Base-by-base conservation (phyloP, 768 basidiomycete genomes). In the Lactifluus hygrophoroides region DNA sequence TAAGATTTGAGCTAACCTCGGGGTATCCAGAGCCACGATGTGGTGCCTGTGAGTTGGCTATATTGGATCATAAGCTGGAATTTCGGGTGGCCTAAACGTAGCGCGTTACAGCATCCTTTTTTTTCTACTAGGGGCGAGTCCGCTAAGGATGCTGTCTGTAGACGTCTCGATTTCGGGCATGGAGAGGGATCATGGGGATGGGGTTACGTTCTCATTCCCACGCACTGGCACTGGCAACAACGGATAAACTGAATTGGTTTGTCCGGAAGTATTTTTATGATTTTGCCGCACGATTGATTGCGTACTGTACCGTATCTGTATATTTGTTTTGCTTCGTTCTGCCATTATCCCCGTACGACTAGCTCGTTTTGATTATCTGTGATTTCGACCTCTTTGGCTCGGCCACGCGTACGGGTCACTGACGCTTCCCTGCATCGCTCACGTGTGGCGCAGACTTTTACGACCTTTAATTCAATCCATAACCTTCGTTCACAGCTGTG, bases 401-500 rank as follows among this genome's bases (percentile, higher is more conserved):
- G n/a, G n/a, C n/a, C n/a, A n/a, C n/a, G n/a, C n/a, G n/a, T n/a
- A 37, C 48, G 32, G 44, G 47, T 38, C 14, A 28, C 9, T 37
- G 40, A 37, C 42, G 28, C 32, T 35, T 46, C 14, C 51, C 25
- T 21, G 23, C 45, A 40, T 47, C 17, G 21, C 11, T 37, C 32
- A 54, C 53, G 58, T 59, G 58, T 59, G 34, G 35, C 17, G 32
- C 37, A 45, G 21, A 21, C 27, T 25, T 54, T 37, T 16, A n/a
- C 21, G 11, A 58, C 27, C 28, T 32, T 50, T 40, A 34, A 25
- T 17, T n/a, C 34, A 54, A 34, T 45, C 44, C 45, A 35, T 27
- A 35, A 17, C 17, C 13, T 14, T 42, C 14, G 37, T 37, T 54
- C 37, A 50, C 10, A 38, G n/a, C n/a, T n/a, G n/a, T 10, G 49